Conservation (phyloP, 1,139 yeast genomes). For the Blastobotrys elegans region DNA sequence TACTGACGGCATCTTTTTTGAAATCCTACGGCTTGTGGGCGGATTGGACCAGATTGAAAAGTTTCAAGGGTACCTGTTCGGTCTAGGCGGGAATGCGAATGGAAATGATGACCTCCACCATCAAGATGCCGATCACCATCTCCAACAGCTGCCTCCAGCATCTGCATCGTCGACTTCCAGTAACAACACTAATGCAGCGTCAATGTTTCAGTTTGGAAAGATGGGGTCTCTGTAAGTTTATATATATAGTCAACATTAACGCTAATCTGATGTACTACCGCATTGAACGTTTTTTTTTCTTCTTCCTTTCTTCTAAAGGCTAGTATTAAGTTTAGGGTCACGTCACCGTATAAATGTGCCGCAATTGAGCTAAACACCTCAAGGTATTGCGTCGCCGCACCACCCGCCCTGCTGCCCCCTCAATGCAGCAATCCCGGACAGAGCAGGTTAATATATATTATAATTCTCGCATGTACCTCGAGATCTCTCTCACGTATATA, state of each 20-base stretch:
- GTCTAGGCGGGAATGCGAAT: conserved; percentile 29
- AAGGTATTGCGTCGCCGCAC: too few relatives aligned
- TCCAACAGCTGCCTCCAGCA: not conserved
- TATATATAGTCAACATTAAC: too few relatives aligned
- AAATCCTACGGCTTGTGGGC: conserved; percentile 39
- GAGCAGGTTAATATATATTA: too few relatives aligned
- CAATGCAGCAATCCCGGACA: too few relatives aligned
- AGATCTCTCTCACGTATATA: too few relatives aligned
- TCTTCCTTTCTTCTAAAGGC: not conserved
- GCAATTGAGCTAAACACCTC: too few relatives aligned
- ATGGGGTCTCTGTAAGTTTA: conserved; percentile 31
- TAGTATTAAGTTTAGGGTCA: too few relatives aligned
- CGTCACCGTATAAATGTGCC: too few relatives aligned
- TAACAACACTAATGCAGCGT: conserved; percentile 27
- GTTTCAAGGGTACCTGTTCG: conserved; percentile 35
- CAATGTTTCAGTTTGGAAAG: conserved; percentile 32
- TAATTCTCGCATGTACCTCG: too few relatives aligned
- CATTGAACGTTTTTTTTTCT: too few relatives aligned
- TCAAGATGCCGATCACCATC: not conserved
- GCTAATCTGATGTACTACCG: too few relatives aligned
- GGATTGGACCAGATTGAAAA: conserved; percentile 26
- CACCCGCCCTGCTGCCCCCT: too few relatives aligned
- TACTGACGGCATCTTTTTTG: conserved; percentile 48
- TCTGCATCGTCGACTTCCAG: not conserved
- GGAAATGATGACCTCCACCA: conserved; percentile 4